A percentile compares a stretch with the other conserved stretches of the same genome.
phyloP scores from a whole-genome alignment of 257 asterid genomes.

The Solanum tacnaense region DNA sequence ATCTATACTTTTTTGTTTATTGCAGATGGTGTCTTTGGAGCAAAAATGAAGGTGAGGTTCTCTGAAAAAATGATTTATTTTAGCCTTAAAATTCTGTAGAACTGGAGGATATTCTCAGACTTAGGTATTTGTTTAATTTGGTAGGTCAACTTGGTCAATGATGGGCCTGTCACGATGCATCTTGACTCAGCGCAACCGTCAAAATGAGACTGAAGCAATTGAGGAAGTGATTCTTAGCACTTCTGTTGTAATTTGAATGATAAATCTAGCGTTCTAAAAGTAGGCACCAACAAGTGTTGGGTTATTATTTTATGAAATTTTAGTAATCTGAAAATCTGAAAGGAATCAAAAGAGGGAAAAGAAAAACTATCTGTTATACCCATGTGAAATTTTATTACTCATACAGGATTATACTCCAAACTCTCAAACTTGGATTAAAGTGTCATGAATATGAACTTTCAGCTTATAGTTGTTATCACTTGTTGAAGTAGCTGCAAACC shows the following conservation, averaged over 20 bases:
- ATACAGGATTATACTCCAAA: neutral
- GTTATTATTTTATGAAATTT: neutral
- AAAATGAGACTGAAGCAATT: slow-evolving; percentile 17
- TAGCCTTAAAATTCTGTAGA: neutral
- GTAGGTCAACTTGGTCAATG: slow-evolving; percentile 81
- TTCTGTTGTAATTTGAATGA: neutral
- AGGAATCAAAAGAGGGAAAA: neutral
- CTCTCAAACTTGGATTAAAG: neutral
- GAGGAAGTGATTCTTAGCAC: neutral
- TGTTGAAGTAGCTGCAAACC: neutral
- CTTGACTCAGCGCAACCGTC: slow-evolving; percentile 72
- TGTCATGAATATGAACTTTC: neutral
- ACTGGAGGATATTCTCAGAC: neutral
- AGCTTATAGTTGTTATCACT: neutral
- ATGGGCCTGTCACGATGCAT: slow-evolving; percentile 93
- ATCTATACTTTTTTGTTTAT: neutral
- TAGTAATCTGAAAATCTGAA: neutral
- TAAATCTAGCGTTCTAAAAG: neutral
- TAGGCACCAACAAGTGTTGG: neutral
- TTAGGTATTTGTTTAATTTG: neutral
- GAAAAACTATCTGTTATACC: neutral
- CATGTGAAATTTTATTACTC: neutral
- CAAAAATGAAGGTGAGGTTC: slow-evolving; percentile 79
- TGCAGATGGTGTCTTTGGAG: slow-evolving; percentile 91
- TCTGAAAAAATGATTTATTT: neutral